These are phyloP conservation scores for Saccharomyces hybrid DNA, from an alignment of 1,139 yeast species.

Conservation along the genomic window DNA sequence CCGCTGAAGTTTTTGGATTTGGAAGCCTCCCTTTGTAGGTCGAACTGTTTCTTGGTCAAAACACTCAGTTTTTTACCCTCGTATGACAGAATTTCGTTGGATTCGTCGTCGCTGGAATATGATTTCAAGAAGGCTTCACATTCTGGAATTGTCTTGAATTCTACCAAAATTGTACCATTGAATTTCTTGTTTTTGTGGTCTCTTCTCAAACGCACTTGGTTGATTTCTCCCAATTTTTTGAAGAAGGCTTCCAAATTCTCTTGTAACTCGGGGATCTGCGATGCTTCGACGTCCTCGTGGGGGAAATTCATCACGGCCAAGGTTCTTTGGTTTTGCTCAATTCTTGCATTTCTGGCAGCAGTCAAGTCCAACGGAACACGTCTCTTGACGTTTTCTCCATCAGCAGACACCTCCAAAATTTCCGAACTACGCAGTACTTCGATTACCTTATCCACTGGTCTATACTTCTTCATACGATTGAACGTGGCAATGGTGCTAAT, in stretches of 20 bases:
- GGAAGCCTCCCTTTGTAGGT: conserved; percentile 31
- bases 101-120: conserved; percentile 18
- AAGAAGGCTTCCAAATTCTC: conserved; percentile 76
- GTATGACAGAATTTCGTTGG: conserved; percentile 22
- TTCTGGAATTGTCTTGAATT: conserved; percentile 66
- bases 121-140: conserved; percentile 58
- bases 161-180: conserved; percentile 81
- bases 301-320: conserved; percentile 50
- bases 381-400: conserved; percentile 79
- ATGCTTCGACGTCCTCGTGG: conserved; percentile 38
- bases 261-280: conserved; percentile 43
- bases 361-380: conserved; percentile 44
- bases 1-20: conserved; percentile 32
- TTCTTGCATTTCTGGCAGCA: conserved; percentile 42
- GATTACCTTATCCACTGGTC: conserved; percentile 78
- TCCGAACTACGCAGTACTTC: conserved; percentile 65
- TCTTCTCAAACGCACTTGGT: conserved; percentile 65
- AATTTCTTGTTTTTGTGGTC: conserved; percentile 51
- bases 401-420: conserved; percentile 70
- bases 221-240: conserved; percentile 38
- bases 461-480: conserved; percentile 90
- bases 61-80: conserved; percentile 27
- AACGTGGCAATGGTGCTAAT: conserved; percentile 83
- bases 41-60: conserved; percentile 30
- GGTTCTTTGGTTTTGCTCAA: conserved; percentile 58